A percentile compares a stretch with the other conserved stretches of the same genome.
Conservation (phyloP, 2,329 filamentous ascomycete species). For the Coniochaeta sp. region DNA sequence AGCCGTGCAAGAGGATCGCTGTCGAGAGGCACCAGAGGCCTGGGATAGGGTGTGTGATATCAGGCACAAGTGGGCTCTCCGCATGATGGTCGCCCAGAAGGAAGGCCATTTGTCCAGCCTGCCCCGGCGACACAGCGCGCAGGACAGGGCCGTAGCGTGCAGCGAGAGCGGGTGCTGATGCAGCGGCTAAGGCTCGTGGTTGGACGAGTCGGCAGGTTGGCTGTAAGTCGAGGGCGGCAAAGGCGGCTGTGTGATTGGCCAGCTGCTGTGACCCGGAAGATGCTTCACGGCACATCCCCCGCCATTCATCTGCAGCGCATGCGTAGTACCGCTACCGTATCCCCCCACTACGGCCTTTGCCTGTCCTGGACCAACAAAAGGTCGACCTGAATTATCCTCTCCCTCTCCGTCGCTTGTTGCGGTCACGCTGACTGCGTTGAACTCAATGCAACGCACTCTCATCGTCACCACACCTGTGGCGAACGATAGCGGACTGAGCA, state of each 20-base stretch:
- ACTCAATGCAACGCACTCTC: background rate
- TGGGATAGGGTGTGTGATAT: slow-evolving; percentile 1
- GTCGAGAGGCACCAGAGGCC: background rate
- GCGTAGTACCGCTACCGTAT: background rate
- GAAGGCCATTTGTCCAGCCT: background rate
- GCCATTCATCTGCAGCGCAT: slow-evolving; percentile 10
- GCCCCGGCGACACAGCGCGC: background rate
- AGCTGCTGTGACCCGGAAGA: background rate
- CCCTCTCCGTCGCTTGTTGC: background rate
- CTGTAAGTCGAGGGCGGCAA: slow-evolving; percentile 25
- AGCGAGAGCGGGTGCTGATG: slow-evolving; percentile 15
- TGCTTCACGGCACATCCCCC: slow-evolving; percentile 8
- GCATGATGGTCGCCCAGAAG: background rate
- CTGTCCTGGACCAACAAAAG: too few species aligned
- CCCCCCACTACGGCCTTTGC: too few species aligned
- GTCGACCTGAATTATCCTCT: background rate
- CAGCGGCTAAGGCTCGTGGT: slow-evolving; percentile 25
- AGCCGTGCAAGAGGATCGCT: slow-evolving; percentile 10
- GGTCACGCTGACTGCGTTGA: background rate
- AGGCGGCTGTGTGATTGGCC: slow-evolving; percentile 17
- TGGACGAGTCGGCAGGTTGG: slow-evolving; percentile 27
- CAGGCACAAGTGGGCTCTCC: background rate
- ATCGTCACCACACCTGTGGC: background rate
- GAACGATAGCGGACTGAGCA: background rate
- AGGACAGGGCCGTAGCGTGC: background rate